A percentile compares a stretch with the other conserved stretches of the same genome.
Evolutionary conservation across 2,329 filamentous ascomycete genomes (phyloP).

Genomic region (Colletotrichum falcatum): DNA sequence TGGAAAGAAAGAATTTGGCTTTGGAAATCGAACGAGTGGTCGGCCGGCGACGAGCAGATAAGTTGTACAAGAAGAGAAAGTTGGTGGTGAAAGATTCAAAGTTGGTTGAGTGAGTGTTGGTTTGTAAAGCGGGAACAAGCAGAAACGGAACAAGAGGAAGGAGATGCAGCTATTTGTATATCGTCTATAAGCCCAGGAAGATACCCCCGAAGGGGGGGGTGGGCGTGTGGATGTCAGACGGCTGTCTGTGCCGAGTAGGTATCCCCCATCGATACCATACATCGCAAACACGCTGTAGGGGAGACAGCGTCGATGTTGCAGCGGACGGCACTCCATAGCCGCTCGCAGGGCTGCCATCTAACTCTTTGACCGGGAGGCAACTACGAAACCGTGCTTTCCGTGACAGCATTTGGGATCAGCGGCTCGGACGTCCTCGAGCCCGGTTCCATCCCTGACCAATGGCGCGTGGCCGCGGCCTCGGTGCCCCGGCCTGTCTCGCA

Average conservation of each 20-base stretch:
- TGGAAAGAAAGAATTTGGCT: constrained; percentile 32
- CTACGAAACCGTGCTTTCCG: constrained; percentile 2
- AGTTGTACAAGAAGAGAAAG: constrained; percentile 47
- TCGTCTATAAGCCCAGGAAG: constrained; percentile 13
- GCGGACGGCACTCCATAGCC: constrained; percentile 22
- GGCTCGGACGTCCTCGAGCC: constrained; percentile 25
- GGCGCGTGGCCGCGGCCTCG: constrained; percentile 19
- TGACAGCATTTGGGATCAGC: constrained; percentile 30
- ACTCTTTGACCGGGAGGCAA: constrained; percentile 26
- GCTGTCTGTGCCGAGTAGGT: constrained; percentile 21
- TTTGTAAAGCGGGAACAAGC: constrained; percentile 17
- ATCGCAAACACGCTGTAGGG: constrained; percentile 20
- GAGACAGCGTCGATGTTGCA: constrained; percentile 3
- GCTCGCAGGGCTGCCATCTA: constrained; percentile 32
- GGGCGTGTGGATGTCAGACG: background rate
- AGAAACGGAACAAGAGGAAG: constrained; percentile 39
- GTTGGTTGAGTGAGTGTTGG: constrained; percentile 34
- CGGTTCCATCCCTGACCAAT: constrained; percentile 30
- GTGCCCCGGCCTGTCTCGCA: background rate
- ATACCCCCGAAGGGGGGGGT: background rate
- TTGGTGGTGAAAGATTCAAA: constrained; percentile 30
- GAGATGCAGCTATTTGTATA: constrained; percentile 46
- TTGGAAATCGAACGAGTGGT: constrained; percentile 52
- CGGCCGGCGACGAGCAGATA: constrained; percentile 64
- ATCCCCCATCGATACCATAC: constrained; percentile 38